Evolutionary conservation across 179 eudicot species (phyloP), one percentile per base, ranked within the genome.

Genomic region (Pouteria campechiana): DNA sequence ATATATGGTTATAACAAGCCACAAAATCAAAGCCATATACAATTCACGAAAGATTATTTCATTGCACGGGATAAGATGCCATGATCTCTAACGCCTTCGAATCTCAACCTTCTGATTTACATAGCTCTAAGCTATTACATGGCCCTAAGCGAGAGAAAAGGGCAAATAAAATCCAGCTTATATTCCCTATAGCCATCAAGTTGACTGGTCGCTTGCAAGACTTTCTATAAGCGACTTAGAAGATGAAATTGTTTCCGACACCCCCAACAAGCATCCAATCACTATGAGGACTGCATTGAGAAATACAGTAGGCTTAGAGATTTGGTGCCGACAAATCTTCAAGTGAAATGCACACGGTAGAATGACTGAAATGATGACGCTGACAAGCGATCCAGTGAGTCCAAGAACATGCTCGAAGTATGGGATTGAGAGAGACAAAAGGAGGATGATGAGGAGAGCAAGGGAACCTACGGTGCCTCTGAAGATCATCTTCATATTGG

Each of bases 331-430:
- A 38, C 55, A 72, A 30, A 84, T 63, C 76, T 77, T 81, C 18
- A 46, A 58, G 58, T 84, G 72, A 58, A 81, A 84, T 18, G 61
- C 73, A 35, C 78, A 77, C 0, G 94, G 94, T 2, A 80, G 43
- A 42, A 80, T 64, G 32, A 81, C 50, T 57, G 75, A 69, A 48
- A 84, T 72, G 12, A 54, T 70, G 28, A 67, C 58, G 41, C 83
- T 77, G 17, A 84, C 76, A 17, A 84, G 63, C 15, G 92, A 84
- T 32, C 95, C 92, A 0, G 95, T 77, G 27, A 84, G 81, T 63
- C 83, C 64, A n/a, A 80, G 73, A 44, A 84, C 73, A 17, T 74
- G 32, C 64, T 74, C 81, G 37, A 84, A 84, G 54, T 77, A 84
- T 3, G 95, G 95, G 24, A 84, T 83, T 0, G 71, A 59, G 15